Base-by-base conservation (phyloP, 192 early-diverging fungal genomes). In the Backusella luteola region DNA sequence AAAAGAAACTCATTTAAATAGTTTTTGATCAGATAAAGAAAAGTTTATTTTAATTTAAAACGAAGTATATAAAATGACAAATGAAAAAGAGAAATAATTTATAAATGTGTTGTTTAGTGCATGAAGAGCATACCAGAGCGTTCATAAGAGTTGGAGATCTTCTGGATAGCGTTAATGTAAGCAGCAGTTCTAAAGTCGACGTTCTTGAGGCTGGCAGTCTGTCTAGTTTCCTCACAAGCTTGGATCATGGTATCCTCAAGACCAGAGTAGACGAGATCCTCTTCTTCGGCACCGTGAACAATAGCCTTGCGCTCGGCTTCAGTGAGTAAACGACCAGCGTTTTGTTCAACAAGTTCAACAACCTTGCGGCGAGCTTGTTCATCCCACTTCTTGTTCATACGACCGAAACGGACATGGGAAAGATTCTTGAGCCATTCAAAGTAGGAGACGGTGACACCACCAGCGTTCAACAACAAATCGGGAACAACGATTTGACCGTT, bases 171-270 rank as follows among this genome's bases (percentile, higher is more conserved):
- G 76, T 94, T 94, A 74, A 89, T 77, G 49, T 92, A 79, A 6
- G 93, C 94, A 36, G 94, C 94, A 32, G 91, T 93, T 71, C 94
- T 86, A 79, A 90, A 93, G 71, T 95, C 94, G 52, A 91, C 86
- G 53, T 88, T 84, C 81, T 90, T 84, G 66, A 76, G 23, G 41
- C 83, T 80, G 35, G 94, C 91, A 6, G 93, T 95, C 67, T 84
- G 82, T 73, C 88, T 85, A 5, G 94, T 94, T 84, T 93, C 93
- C 35, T 85, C 83, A 76, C 91, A 93, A 12, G 93, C 93, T 73
- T 85, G 85, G 66, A 93, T 91, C 93, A 95, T 94, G n/a, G 94
- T 94, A 76, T 95, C 94, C 67, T 95, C 94, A 19, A 95, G 81
- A 42, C 94, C 94, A 53, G 93, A 94, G 86, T 93, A 95, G 17